A percentile compares a stretch with the other conserved stretches of the same genome.
These are phyloP conservation scores for Artemisia annua DNA, from an alignment of 129 eudicot species.

Conservation along the genomic window DNA sequence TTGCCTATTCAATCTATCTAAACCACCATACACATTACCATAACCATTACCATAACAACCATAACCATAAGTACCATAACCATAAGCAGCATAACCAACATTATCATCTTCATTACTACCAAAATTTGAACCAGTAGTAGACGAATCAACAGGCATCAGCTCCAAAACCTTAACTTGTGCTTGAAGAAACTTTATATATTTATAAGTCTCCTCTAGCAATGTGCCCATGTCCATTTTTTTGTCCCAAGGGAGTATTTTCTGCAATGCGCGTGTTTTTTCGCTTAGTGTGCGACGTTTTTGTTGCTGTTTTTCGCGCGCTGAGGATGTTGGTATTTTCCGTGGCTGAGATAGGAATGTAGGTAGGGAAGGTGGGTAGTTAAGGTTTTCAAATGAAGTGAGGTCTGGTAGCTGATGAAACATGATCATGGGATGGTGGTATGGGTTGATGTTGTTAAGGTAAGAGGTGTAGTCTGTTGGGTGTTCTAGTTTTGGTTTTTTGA, in stretches of 20 bases:
- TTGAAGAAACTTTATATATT: constrained; percentile 56
- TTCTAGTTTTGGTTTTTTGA: too few species aligned
- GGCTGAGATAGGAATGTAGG: background rate
- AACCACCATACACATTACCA: constrained; percentile 24
- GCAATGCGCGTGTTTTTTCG: constrained; percentile 48
- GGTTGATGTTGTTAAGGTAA: too few species aligned
- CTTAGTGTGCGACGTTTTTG: constrained; percentile 37
- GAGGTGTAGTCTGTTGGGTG: too few species aligned
- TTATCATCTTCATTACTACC: background rate
- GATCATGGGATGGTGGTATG: too few species aligned
- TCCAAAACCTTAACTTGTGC: constrained; percentile 56
- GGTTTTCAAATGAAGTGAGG: too few species aligned
- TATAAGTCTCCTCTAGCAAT: constrained; percentile 55
- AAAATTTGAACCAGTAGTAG: background rate
- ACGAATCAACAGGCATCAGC: constrained; percentile 43
- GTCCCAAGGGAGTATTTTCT: constrained; percentile 52
- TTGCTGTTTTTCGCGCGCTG: background rate
- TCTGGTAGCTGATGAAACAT: too few species aligned
- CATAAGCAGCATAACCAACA: too few species aligned
- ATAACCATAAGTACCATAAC: too few species aligned
- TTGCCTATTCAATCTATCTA: constrained; percentile 54
- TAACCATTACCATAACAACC: background rate
- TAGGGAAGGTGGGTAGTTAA: too few species aligned
- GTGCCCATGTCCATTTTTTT: constrained; percentile 58
- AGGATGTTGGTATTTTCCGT: background rate